Evolutionary conservation across 345 rosid genomes (phyloP), one percentile per base, ranked within the genome.

Genomic region (Mangifera indica): DNA sequence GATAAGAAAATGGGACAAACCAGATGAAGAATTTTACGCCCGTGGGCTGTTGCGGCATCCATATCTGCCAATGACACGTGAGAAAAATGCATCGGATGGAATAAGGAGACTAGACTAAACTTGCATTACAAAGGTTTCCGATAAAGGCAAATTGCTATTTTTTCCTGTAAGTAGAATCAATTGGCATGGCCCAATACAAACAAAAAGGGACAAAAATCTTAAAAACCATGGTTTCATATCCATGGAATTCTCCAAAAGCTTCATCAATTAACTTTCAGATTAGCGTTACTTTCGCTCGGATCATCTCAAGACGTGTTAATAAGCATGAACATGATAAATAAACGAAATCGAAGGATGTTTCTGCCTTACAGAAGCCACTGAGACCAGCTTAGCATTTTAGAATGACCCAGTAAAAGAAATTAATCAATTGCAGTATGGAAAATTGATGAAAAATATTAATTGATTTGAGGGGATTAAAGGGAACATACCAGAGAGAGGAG

Each of bases 11-110:
- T 2, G 44, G 21, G 13, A 37, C 74, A 11, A 67, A 87, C 93
- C 85, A 89, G 77, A 55, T 87, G 89, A 67, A 88, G 79, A 66
- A 82, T 78, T 69, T 88, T 88, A 74, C 84, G 81, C 44, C 76
- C 78, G 62, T 79, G 78, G 18, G 79, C 72, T 60, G 67, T 5
- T 1, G 32, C 66, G 61, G 83, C 48, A 45, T 82, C 81, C 87
- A 84, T 72, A 53, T 77, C 68, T 72, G n/a, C 70, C 51, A 67
- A 53, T 56, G 63, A 3, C 2, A 59, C 29, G n/a, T 59, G 26
- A 70, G 73, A 59, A 70, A 45, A 70, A 52, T 52, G 59, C 66
- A 60, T 42, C 12, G 14, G 10, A 57, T 7, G 40, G 53, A 49
- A 44, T 52, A 14, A 8, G 21, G 32, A 29, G 32, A 29, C 32